These are phyloP conservation scores for Nicotiana sylvestris DNA, from an alignment of 257 asterid species.

Conservation along the genomic window DNA sequence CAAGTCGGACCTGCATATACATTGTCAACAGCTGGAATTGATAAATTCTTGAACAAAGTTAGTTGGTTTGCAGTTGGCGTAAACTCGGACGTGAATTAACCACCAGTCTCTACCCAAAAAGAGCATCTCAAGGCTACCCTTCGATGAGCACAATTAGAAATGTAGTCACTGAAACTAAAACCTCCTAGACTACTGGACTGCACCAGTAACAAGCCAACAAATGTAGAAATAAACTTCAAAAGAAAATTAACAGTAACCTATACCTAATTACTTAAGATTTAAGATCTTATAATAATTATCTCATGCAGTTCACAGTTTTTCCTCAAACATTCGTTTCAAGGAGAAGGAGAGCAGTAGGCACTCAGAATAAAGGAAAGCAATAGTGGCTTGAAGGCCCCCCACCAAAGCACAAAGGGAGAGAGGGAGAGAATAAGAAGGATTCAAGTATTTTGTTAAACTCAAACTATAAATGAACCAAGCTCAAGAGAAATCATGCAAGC, in stretches of 20 bases:
- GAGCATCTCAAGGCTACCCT: neutral
- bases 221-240: neutral
- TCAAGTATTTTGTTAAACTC: no score
- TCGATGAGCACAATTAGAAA: neutral
- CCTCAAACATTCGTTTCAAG: neutral
- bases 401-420: no score
- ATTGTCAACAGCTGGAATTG: conserved; percentile 1
- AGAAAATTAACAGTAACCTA: neutral
- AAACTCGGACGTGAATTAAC: neutral
- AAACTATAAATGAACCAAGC: no score
- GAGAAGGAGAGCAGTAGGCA: no score
- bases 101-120: neutral
- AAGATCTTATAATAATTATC: neutral
- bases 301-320: neutral
- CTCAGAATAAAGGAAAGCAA: no score
- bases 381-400: no score
- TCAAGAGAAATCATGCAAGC: no score
- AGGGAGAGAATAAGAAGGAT: no score
- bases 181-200: neutral
- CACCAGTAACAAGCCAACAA: neutral
- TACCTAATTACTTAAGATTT: neutral
- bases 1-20: conserved; percentile 75
- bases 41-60: neutral
- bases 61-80: neutral
- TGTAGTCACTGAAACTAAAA: neutral